Percentiles rank a stretch among this genome's conserved stretches.
These are phyloP conservation scores for Bonia amplexicaulis DNA, from an alignment of 176 grass and related monocot species.

Conservation along the genomic window DNA sequence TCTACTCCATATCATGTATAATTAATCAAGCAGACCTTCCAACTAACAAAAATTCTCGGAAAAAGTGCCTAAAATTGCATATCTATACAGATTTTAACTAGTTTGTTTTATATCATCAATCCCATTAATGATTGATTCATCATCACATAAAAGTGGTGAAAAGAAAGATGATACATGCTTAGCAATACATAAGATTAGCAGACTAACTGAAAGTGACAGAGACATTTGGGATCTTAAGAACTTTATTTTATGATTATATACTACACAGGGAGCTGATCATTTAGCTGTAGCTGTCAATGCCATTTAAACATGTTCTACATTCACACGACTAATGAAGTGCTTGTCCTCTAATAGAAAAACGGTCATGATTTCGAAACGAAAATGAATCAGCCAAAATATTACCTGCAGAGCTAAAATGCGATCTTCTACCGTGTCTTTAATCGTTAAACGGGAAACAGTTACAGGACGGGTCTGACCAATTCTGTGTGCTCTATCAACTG, in stretches of 20 bases:
- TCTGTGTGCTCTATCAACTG: slow-evolving; percentile 70
- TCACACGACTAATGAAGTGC: no score
- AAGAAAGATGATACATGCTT: not conserved
- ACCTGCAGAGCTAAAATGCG: slow-evolving; percentile 82
- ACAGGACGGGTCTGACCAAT: slow-evolving; percentile 78
- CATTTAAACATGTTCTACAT: not conserved
- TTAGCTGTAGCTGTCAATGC: not conserved
- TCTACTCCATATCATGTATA: not conserved
- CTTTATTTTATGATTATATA: not conserved
- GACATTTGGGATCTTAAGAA: not conserved
- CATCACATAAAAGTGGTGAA: not conserved
- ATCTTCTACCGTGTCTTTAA: slow-evolving; percentile 72
- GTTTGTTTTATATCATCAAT: not conserved
- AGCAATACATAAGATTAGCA: not conserved
- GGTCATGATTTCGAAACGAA: no score
- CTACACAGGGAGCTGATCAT: not conserved
- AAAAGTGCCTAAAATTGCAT: not conserved
- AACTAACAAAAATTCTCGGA: not conserved
- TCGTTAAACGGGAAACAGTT: slow-evolving; percentile 59
- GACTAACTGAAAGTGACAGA: not conserved
- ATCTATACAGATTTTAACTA: not conserved
- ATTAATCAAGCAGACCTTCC: not conserved
- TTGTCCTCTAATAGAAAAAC: no score
- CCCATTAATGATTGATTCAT: not conserved
- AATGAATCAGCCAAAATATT: not conserved